phyloP scores from a whole-genome alignment of 306 rosid genomes.

The Vigna radiata region DNA sequence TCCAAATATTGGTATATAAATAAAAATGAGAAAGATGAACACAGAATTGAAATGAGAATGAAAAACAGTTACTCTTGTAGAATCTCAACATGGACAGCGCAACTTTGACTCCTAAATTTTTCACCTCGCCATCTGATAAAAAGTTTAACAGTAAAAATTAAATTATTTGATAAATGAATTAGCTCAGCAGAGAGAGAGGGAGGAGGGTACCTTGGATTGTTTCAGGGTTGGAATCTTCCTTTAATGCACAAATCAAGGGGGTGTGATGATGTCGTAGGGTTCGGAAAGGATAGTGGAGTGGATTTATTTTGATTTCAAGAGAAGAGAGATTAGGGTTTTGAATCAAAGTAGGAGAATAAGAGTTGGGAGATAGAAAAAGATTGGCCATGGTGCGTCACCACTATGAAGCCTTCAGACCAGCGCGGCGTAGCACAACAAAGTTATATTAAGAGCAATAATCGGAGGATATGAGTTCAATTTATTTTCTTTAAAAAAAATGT shows the following conservation, averaged over 20 bases:
- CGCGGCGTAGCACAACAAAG: background rate
- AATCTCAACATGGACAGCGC: slow-evolving; percentile 72
- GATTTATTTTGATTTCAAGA: slow-evolving; percentile 21
- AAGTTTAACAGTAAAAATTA: background rate
- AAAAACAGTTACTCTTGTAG: slow-evolving; percentile 69
- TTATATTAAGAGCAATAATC: too few relatives aligned
- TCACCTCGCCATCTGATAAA: slow-evolving; percentile 54
- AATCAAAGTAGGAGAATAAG: slow-evolving; percentile 25
- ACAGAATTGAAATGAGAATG: background rate
- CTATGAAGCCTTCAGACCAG: background rate
- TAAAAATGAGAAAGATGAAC: too few relatives aligned
- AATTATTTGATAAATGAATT: background rate
- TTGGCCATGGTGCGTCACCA: slow-evolving; percentile 44
- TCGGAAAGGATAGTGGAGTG: slow-evolving; percentile 14
- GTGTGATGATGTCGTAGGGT: slow-evolving; percentile 33
- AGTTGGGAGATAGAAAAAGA: slow-evolving; percentile 37
- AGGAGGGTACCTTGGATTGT: slow-evolving; percentile 52
- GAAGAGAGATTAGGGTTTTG: slow-evolving; percentile 46
- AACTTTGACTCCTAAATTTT: slow-evolving; percentile 67
- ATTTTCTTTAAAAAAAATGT: too few relatives aligned
- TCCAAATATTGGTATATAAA: too few relatives aligned
- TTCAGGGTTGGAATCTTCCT: slow-evolving; percentile 51
- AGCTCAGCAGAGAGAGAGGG: background rate
- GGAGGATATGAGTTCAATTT: too few relatives aligned
- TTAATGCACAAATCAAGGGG: slow-evolving; percentile 30